Percentiles rank a stretch among this genome's conserved stretches.
These are phyloP conservation scores for Paraphaeosphaeria minitans DNA, from an alignment of 2,329 filamentous ascomycete genomes.

Conservation along the genomic window DNA sequence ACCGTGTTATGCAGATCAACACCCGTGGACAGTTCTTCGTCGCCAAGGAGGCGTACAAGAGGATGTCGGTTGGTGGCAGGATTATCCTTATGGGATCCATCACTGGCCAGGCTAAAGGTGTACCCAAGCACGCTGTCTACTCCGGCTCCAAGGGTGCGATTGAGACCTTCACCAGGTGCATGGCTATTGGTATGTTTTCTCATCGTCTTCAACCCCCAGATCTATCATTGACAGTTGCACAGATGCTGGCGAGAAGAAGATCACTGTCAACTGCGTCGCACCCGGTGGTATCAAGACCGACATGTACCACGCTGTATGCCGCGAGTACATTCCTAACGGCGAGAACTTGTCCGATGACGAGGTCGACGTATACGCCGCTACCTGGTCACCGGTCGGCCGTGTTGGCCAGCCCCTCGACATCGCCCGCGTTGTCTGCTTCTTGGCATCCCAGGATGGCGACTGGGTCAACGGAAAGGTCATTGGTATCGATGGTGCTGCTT, in stretches of 20 bases:
- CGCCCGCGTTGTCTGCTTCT: slow-evolving; percentile 67
- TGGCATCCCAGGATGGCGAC: slow-evolving; percentile 63
- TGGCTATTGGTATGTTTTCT: slow-evolving; percentile 53
- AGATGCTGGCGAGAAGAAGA: slow-evolving; percentile 60
- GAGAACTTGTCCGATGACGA: slow-evolving; percentile 62
- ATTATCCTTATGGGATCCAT: slow-evolving; percentile 63
- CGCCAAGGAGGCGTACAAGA: slow-evolving; percentile 61
- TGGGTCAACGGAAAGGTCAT: slow-evolving; percentile 62
- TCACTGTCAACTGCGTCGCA: slow-evolving; percentile 66
- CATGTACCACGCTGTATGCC: slow-evolving; percentile 67
- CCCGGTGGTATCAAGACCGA: slow-evolving; percentile 62
- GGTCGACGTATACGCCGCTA: slow-evolving; percentile 66
- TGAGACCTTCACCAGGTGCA: slow-evolving; percentile 60
- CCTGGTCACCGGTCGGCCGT: slow-evolving; percentile 68
- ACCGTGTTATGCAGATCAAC: slow-evolving; percentile 66
- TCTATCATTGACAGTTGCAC: slow-evolving; percentile 19
- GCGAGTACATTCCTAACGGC: slow-evolving; percentile 66
- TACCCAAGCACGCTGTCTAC: slow-evolving; percentile 60
- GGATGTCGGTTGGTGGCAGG: slow-evolving; percentile 56
- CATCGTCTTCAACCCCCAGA: background rate
- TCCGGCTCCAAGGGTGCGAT: slow-evolving; percentile 60
- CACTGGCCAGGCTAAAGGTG: slow-evolving; percentile 62
- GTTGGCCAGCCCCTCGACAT: slow-evolving; percentile 72
- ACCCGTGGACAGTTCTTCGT: slow-evolving; percentile 69
- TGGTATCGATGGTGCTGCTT: slow-evolving; percentile 52